Conservation (phyloP, 2,329 filamentous ascomycete species). For the Pseudogymnoascus sp. region DNA sequence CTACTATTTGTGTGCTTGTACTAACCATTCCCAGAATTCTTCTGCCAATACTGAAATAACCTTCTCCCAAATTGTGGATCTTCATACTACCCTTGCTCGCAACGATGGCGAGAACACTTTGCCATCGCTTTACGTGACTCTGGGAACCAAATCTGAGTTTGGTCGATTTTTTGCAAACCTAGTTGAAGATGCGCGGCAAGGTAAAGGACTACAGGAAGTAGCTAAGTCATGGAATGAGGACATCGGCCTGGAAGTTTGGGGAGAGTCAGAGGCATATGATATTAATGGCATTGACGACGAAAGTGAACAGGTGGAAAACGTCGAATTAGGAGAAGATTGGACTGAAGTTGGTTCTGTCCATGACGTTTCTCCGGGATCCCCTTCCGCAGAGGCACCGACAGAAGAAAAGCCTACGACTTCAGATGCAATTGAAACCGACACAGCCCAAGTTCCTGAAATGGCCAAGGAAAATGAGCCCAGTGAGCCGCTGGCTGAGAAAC, state of each 20-base stretch:
- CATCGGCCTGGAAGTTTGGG: constrained; percentile 3
- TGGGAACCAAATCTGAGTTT: constrained; percentile 47
- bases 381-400: neutral
- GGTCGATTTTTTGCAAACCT: constrained; percentile 44
- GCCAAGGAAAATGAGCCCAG: neutral
- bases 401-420: constrained; percentile 7
- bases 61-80: constrained; percentile 47
- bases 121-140: constrained; percentile 48
- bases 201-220: constrained; percentile 38
- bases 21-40: constrained; percentile 37
- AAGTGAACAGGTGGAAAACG: constrained; percentile 19
- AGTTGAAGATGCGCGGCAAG: constrained; percentile 42
- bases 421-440: constrained; percentile 7
- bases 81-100: constrained; percentile 49
- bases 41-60: constrained; percentile 39
- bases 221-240: constrained; percentile 18
- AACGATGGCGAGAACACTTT: constrained; percentile 42
- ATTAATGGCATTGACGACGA: constrained; percentile 10
- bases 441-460: neutral
- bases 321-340: constrained; percentile 6
- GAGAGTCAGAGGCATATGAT: constrained; percentile 5
- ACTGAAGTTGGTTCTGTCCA: constrained; percentile 4
- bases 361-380: neutral
- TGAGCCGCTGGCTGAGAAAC: neutral
- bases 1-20: neutral